Percentiles rank a stretch among this genome's conserved stretches.
These are phyloP conservation scores for Spironucleus salmonicida DNA, from an alignment of 208 protist genomes.

Conservation along the genomic window DNA sequence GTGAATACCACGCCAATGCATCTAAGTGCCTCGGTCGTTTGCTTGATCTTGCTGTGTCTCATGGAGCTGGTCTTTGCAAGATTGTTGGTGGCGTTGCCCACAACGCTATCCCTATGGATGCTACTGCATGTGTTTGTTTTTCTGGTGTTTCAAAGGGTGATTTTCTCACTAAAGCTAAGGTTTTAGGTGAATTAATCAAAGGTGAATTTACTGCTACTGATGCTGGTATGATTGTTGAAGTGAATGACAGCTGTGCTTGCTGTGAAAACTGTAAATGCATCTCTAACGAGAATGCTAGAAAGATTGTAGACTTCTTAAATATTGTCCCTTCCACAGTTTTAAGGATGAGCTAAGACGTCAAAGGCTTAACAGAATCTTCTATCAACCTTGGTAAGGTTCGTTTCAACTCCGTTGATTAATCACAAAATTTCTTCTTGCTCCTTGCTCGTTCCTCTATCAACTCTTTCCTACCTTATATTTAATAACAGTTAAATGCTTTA, in stretches of 20 bases:
- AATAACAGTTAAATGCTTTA: not conserved
- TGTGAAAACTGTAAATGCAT: not conserved
- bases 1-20: slow-evolving; percentile 29
- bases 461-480: slow-evolving; percentile 2
- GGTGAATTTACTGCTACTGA: slow-evolving; percentile 9
- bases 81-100: slow-evolving; percentile 32
- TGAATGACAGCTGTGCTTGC: not conserved
- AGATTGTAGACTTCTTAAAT: not conserved
- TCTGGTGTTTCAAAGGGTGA: not conserved
- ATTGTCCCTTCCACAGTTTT: not conserved
- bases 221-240: not conserved
- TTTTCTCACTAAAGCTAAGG: not conserved
- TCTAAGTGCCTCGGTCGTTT: slow-evolving; percentile 31
- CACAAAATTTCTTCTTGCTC: not conserved
- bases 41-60: not conserved
- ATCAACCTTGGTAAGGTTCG: slow-evolving; percentile 24
- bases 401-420: not conserved
- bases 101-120: slow-evolving; percentile 31
- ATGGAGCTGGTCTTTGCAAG: slow-evolving; percentile 14
- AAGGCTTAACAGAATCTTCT: slow-evolving; percentile 30
- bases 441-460: slow-evolving; percentile 17
- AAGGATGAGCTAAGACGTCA: slow-evolving; percentile 30
- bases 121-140: not conserved
- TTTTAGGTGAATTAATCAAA: not conserved
- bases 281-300: not conserved